Evolutionary conservation across 1,139 yeast species (phyloP), one percentile per base, ranked within the genome.

Genomic region (Oligophagozyma castellii): DNA sequence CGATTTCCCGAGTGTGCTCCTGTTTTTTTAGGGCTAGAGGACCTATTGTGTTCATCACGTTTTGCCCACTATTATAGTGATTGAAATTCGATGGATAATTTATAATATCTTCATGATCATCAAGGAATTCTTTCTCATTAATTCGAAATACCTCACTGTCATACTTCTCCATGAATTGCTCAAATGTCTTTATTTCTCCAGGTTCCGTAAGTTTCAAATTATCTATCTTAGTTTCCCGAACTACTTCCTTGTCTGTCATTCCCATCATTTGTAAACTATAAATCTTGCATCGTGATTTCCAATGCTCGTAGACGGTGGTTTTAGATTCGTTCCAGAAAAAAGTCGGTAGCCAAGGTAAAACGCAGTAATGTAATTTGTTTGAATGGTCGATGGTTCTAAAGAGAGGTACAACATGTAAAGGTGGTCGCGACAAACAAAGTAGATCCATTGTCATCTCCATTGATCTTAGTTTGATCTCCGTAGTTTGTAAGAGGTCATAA

Each of bases 241-340:
- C 40, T 29, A 74, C 63, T 45, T 86, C 95, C 42, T 79, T 81
- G 43, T 86, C 96, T 77, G 86, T 83, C 4, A 86, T 70, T 0
- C 96, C 98, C 93, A 86, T 86, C 96, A 89, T 92, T 51, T 89
- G 98, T 14, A 92, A 58, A 44, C 86, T 96, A 51, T 89, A 86
- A 28, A 92, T 84, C 46, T 83, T 84, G 53, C 95, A 84, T 20
- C 93, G 62, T 1, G 98, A 95, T 16, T 77, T 69, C 95, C 96
- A 89, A 41, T 76, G 57, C 11, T 56, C 58, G 10, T 51, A 46
- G 3, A 59, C 48, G 19, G 44, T 42, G 29, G 52, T 59, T 12
- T 58, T 57, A n/a, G 61, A 50, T 44, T 74, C 80, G 31, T 68
- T 70, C 77, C 92, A 89, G 46, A 78, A 89, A 1, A 93, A 81